A percentile compares a stretch with the other conserved stretches of the same genome.
Evolutionary conservation across 352 stramenopile genomes (phyloP).

Genomic region (Globisporangium irregulare): DNA sequence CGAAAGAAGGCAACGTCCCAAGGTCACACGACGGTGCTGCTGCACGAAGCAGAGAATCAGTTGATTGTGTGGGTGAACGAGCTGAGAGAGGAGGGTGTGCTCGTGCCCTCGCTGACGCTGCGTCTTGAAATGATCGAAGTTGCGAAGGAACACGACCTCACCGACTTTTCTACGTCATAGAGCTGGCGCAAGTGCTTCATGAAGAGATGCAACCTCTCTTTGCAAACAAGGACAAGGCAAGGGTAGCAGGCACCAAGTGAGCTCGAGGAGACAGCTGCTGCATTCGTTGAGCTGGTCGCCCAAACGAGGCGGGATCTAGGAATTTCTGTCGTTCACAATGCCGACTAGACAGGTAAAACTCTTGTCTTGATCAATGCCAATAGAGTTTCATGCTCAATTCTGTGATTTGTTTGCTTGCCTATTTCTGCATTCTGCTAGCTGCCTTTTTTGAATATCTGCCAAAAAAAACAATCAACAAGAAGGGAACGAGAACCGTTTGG

Average conservation of each 20-base stretch:
- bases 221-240: background rate
- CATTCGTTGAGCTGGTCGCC: no score
- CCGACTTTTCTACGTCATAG: background rate
- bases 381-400: no score
- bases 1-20: background rate
- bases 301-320: no score
- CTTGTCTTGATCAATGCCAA: no score
- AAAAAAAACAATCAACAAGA: no score
- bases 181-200: background rate
- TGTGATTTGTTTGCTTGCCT: no score
- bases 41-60: background rate
- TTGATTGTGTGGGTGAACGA: background rate
- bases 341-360: no score
- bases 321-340: no score
- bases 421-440: no score
- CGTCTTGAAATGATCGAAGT: background rate
- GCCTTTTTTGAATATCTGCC: no score
- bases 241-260: background rate
- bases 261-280: no score
- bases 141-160: background rate
- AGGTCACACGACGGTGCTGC: background rate
- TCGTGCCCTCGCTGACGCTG: background rate
- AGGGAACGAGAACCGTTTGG: no score
- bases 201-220: background rate
- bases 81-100: background rate